Evolutionary conservation across 495 filamentous ascomycete genomes (phyloP).

Genomic region (Acidiella bohemica): DNA sequence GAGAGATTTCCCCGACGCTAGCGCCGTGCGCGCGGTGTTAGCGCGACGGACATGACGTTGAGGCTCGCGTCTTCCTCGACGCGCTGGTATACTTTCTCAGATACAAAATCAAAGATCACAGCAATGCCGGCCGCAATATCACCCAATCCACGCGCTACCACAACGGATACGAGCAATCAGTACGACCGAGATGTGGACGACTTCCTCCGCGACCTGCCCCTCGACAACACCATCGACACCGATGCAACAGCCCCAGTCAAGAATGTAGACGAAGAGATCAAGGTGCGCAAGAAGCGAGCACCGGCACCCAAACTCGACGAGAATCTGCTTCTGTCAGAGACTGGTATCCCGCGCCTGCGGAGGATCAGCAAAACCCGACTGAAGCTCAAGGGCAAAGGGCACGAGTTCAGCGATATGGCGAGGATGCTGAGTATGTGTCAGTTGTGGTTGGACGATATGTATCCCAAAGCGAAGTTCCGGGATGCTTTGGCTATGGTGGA

Average conservation of each 20-base stretch:
- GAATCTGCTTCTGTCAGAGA: slow-evolving; percentile 56
- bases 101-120: background rate
- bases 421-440: slow-evolving; percentile 84
- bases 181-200: slow-evolving; percentile 47
- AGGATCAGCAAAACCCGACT: slow-evolving; percentile 55
- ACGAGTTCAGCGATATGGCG: slow-evolving; percentile 83
- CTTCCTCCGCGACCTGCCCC: slow-evolving; percentile 32
- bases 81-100: background rate
- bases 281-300: slow-evolving; percentile 57
- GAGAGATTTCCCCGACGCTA: too few species aligned
- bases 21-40: too few species aligned
- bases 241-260: slow-evolving; percentile 26
- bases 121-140: slow-evolving; percentile 9
- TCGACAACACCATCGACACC: slow-evolving; percentile 19
- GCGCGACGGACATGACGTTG: too few species aligned
- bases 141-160: background rate
- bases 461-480: slow-evolving; percentile 82
- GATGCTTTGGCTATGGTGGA: slow-evolving; percentile 88
- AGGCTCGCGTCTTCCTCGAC: slow-evolving; percentile 7
- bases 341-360: slow-evolving; percentile 72
- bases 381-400: slow-evolving; percentile 81
- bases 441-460: slow-evolving; percentile 92
- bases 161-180: slow-evolving; percentile 48
- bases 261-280: slow-evolving; percentile 71
- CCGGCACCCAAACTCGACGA: slow-evolving; percentile 82